These are phyloP conservation scores for Capsicum baccatum DNA, from an alignment of 257 asterid genomes.

Conservation along the genomic window DNA sequence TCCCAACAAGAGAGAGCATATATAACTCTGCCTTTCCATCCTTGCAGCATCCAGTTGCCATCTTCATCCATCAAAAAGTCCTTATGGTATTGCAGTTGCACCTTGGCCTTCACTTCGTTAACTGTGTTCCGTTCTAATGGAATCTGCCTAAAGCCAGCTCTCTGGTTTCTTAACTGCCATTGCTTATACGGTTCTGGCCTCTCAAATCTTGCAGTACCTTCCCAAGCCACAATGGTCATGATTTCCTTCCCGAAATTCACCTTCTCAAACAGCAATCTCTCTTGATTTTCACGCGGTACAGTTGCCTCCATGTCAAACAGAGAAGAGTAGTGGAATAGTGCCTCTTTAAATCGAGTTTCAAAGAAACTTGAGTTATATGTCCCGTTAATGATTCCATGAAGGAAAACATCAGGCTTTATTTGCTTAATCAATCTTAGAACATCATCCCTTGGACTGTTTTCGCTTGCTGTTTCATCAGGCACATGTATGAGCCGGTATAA, in stretches of 20 bases:
- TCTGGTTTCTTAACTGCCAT: slow-evolving; percentile 42
- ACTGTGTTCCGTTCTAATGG: slow-evolving; percentile 38
- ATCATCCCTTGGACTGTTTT: slow-evolving; percentile 37
- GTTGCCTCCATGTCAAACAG: slow-evolving; percentile 48
- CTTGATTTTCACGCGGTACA: slow-evolving; percentile 32
- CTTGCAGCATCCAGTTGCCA: slow-evolving; percentile 46
- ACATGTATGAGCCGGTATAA: slow-evolving; percentile 43
- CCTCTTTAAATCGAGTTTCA: slow-evolving; percentile 34
- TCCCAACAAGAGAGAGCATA: slow-evolving; percentile 50
- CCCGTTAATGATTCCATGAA: slow-evolving; percentile 48
- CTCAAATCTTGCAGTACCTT: slow-evolving; percentile 47
- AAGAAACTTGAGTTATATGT: slow-evolving; percentile 41
- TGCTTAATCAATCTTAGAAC: slow-evolving; percentile 42
- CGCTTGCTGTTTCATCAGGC: slow-evolving; percentile 36
- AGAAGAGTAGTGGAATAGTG: slow-evolving; percentile 42
- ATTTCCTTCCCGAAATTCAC: slow-evolving; percentile 42
- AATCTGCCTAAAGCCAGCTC: slow-evolving; percentile 46
- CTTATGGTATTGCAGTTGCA: slow-evolving; percentile 38
- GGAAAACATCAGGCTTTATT: slow-evolving; percentile 42
- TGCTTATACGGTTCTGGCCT: slow-evolving; percentile 48
- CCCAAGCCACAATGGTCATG: slow-evolving; percentile 48
- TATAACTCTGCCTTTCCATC: slow-evolving; percentile 50
- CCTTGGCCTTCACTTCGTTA: slow-evolving; percentile 40
- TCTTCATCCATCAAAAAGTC: slow-evolving; percentile 48
- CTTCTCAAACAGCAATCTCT: slow-evolving; percentile 41